Evolutionary conservation across 2,329 filamentous ascomycete genomes (phyloP).

Genomic region (Daldinia eschscholtzii): DNA sequence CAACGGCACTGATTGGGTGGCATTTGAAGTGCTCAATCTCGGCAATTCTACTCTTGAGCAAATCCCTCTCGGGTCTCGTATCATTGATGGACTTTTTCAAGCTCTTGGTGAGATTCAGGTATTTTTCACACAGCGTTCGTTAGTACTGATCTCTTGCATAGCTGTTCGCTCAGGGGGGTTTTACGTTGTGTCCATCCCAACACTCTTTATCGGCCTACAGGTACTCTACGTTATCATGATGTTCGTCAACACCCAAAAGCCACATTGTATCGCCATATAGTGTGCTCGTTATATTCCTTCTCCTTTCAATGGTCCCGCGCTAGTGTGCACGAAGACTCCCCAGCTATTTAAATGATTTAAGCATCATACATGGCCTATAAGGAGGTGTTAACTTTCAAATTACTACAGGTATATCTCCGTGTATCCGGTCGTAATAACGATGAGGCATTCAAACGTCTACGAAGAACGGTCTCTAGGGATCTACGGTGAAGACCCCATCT

Average conservation of each 20-base stretch:
- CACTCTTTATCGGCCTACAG: conserved; percentile 62
- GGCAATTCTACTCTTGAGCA: conserved; percentile 67
- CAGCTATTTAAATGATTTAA: neutral
- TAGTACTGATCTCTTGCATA: conserved; percentile 39
- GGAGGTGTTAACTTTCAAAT: neutral
- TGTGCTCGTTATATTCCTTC: neutral
- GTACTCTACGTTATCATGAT: conserved; percentile 65
- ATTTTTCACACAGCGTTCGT: neutral
- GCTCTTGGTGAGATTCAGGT: conserved; percentile 61
- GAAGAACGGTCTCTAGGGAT: conserved; percentile 70
- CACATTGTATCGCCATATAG: neutral
- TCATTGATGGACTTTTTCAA: conserved; percentile 75
- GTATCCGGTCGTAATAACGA: conserved; percentile 63
- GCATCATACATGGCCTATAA: neutral
- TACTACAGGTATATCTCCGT: conserved; percentile 56
- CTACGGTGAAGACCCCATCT: conserved; percentile 50
- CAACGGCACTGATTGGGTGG: conserved; percentile 73
- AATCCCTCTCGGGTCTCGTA: conserved; percentile 65
- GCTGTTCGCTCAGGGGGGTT: conserved; percentile 75
- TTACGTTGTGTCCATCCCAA: conserved; percentile 72
- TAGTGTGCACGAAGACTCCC: neutral
- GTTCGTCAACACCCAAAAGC: conserved; percentile 40
- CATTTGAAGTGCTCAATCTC: conserved; percentile 75
- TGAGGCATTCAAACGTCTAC: conserved; percentile 72
- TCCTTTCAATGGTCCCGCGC: neutral